Evolutionary conservation across 2,329 filamentous ascomycete genomes (phyloP), one percentile per base, ranked within the genome.

Genomic region (Ploettnerulaceae sp.): DNA sequence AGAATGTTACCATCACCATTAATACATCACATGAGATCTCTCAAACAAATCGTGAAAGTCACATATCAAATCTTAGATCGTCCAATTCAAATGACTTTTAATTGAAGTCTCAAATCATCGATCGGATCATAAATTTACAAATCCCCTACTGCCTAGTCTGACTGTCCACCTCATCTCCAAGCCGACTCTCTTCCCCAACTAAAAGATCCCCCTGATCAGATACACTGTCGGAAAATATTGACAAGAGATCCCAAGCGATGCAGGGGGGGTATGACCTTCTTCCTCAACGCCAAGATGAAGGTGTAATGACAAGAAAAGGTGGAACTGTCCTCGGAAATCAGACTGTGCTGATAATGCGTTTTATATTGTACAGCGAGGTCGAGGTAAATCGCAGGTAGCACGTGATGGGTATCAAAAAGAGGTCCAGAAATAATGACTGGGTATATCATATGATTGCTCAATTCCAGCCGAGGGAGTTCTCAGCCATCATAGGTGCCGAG

Each of bases 391-490:
- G 37, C 18, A 22, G 35, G 33, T 26, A 46, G 28, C 40, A 33
- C 35, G 32, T 54, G 51, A 50, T 51, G 55, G 53, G 54, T 58
- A 57, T 56, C 53, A 47, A 47, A 47, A 38, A 31, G 33, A 49
- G 45, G 25, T 21, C 28, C 14, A 36, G n/a, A 28, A 53, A 48
- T 45, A 55, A 50, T 42, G 47, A 51, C 40, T 48, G 37, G 31
- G 43, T 47, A 45, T 31, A 44, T 47, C 35, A 52, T 34, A 34
- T 48, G 9, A 47, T 39, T 25, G 12, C 60, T 77, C 71, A 87
- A 66, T 85, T 86, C 84, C 84, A 88, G 56, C 84, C 84, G 58
- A 88, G 71, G 44, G 82, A 86, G 69, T 88, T 88, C 68, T 86
- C 83, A 9, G 82, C 79, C 81, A 85, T 85, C 58, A 87, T 81